Percentiles rank a stretch among this genome's conserved stretches.
Evolutionary conservation across 2,329 filamentous ascomycete genomes (phyloP).

Genomic region (Colletotrichum agaves): DNA sequence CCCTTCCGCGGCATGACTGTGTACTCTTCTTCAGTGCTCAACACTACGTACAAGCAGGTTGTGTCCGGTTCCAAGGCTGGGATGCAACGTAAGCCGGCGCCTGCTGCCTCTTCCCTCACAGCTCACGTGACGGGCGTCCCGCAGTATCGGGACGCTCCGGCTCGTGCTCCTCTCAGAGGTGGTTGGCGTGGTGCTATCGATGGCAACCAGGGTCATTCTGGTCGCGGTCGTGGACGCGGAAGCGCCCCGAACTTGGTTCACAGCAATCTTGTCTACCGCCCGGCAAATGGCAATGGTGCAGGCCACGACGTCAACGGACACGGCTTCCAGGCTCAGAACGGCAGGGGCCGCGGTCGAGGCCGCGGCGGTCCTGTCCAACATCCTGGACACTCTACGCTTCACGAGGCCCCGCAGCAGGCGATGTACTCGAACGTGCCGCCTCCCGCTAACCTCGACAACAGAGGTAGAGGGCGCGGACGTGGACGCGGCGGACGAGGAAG

Average conservation of each 20-base stretch:
- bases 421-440: conserved; percentile 69
- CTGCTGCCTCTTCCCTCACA: conserved; percentile 61
- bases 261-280: conserved; percentile 64
- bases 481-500: conserved; percentile 44
- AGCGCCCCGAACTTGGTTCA: conserved; percentile 56
- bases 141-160: conserved; percentile 69
- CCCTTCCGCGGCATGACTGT: conserved; percentile 96
- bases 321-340: conserved; percentile 36
- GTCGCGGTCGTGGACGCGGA: conserved; percentile 47
- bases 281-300: conserved; percentile 44
- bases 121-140: conserved; percentile 66
- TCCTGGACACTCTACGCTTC: conserved; percentile 27
- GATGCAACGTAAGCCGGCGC: conserved; percentile 62
- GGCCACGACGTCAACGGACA: conserved; percentile 45
- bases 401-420: conserved; percentile 38
- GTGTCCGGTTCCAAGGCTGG: conserved; percentile 73
- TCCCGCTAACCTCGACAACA: conserved; percentile 64
- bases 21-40: conserved; percentile 86
- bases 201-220: conserved; percentile 50
- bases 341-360: conserved; percentile 34
- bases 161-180: conserved; percentile 64
- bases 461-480: conserved; percentile 53
- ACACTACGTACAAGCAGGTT: conserved; percentile 85
- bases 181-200: conserved; percentile 68
- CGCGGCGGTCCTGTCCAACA: conserved; percentile 31